Evolutionary conservation across 2,329 filamentous ascomycete genomes (phyloP).

Genomic region (Nigrospora oryzae): DNA sequence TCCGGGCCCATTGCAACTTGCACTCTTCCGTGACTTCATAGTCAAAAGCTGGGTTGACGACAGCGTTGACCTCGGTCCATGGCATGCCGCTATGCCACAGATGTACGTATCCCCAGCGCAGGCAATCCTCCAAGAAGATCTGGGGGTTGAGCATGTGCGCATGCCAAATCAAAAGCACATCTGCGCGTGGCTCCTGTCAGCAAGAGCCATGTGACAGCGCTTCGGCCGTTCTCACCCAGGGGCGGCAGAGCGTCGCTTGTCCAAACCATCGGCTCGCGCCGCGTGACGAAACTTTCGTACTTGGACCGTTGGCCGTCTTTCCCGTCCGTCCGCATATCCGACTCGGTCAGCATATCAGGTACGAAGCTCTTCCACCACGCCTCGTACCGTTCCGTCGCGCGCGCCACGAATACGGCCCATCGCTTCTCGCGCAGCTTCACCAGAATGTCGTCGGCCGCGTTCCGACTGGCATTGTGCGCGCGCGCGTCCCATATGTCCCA

Average conservation of each 20-base stretch:
- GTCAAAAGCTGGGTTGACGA: constrained; percentile 46
- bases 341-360: constrained; percentile 17
- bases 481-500: constrained; percentile 48
- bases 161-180: constrained; percentile 71
- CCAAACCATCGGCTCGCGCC: constrained; percentile 22
- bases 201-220: not conserved
- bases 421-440: constrained; percentile 56
- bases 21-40: constrained; percentile 37
- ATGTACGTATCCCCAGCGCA: constrained; percentile 42
- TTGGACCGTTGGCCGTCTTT: constrained; percentile 1
- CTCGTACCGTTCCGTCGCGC: constrained; percentile 57
- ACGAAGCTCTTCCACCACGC: constrained; percentile 46
- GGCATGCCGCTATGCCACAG: constrained; percentile 56
- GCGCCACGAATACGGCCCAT: constrained; percentile 58
- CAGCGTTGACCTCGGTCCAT: constrained; percentile 46
- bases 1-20: constrained; percentile 32
- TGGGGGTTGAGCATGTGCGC: constrained; percentile 67
- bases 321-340: constrained; percentile 16
- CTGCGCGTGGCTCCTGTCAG: constrained; percentile 23
- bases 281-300: constrained; percentile 22
- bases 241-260: constrained; percentile 38
- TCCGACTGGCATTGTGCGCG: constrained; percentile 17
- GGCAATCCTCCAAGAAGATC: constrained; percentile 60
- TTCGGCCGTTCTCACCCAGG: constrained; percentile 33
- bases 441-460: constrained; percentile 21